A percentile compares a stretch with the other conserved stretches of the same genome.
Evolutionary conservation across 345 rosid genomes (phyloP).

Genomic region (Triadica sebifera): DNA sequence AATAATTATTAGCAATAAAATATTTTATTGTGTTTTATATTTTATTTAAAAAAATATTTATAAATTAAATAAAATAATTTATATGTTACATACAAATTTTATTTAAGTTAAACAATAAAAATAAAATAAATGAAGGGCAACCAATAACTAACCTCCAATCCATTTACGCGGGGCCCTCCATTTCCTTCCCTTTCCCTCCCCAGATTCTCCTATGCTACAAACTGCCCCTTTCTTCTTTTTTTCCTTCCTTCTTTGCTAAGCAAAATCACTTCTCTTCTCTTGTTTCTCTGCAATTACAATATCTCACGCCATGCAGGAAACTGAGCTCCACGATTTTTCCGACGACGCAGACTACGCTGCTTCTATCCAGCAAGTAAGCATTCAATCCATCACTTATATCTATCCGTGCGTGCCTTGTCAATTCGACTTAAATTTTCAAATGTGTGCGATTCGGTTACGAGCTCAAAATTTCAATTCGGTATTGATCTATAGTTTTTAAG

Average conservation of each 20-base stretch:
- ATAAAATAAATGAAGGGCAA: not conserved
- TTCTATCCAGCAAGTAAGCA: constrained; percentile 68
- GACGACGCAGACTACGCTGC: constrained; percentile 99
- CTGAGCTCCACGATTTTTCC: constrained; percentile 81
- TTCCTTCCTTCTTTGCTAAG: constrained; percentile 32
- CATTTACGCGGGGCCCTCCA: constrained; percentile 1
- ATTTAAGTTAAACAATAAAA: too few species aligned
- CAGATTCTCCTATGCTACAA: not conserved
- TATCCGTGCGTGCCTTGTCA: not conserved
- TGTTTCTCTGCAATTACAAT: constrained; percentile 2
- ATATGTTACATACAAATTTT: too few species aligned
- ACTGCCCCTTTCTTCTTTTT: not conserved
- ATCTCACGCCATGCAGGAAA: constrained; percentile 53
- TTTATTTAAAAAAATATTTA: too few species aligned
- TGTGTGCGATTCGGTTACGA: not conserved
- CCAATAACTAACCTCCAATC: not conserved
- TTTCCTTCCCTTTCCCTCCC: not conserved
- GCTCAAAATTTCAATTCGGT: not conserved
- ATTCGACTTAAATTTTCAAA: not conserved
- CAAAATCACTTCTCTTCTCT: constrained; percentile 11
- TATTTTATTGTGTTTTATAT: too few species aligned
- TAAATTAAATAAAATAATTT: too few species aligned
- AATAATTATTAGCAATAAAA: too few species aligned
- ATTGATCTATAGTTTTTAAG: not conserved
- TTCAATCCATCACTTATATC: constrained; percentile 1